Evolutionary conservation across 495 filamentous ascomycete genomes (phyloP).

Genomic region (Darksidea phi): DNA sequence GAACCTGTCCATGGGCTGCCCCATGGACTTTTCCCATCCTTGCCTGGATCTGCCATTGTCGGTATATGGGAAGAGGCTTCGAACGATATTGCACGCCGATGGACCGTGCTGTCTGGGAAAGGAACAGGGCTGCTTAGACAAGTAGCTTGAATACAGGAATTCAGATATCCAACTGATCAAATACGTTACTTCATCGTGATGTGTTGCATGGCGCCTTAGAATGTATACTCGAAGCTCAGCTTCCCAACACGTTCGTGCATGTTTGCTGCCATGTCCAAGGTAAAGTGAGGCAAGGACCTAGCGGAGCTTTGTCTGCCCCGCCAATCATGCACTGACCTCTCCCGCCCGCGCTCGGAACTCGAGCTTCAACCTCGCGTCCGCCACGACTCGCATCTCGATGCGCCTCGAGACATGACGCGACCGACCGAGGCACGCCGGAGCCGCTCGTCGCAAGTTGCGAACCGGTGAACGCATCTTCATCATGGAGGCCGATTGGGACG

Average conservation of each 20-base stretch:
- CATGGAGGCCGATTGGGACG: conserved; percentile 60
- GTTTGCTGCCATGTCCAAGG: too few relatives aligned
- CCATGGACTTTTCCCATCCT: background rate
- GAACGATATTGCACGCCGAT: too few relatives aligned
- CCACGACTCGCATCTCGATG: background rate
- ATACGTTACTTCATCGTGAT: too few relatives aligned
- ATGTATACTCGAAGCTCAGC: too few relatives aligned
- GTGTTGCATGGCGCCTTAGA: too few relatives aligned
- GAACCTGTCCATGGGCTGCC: background rate
- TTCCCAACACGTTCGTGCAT: too few relatives aligned
- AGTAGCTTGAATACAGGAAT: too few relatives aligned
- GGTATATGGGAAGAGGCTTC: too few relatives aligned
- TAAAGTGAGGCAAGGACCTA: background rate
- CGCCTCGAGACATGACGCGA: background rate
- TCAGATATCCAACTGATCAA: too few relatives aligned
- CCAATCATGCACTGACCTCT: conserved; percentile 6
- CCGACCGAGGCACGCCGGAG: conserved; percentile 7
- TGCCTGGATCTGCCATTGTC: background rate
- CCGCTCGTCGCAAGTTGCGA: background rate
- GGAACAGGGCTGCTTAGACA: too few relatives aligned
- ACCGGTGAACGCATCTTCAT: conserved; percentile 22
- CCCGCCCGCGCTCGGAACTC: background rate
- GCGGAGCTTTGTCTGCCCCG: conserved; percentile 3
- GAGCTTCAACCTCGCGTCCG: conserved; percentile 3
- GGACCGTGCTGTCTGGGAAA: too few relatives aligned